Base-by-base conservation (phyloP, 192 early-diverging fungal species). In the Geranomyces michiganensis region DNA sequence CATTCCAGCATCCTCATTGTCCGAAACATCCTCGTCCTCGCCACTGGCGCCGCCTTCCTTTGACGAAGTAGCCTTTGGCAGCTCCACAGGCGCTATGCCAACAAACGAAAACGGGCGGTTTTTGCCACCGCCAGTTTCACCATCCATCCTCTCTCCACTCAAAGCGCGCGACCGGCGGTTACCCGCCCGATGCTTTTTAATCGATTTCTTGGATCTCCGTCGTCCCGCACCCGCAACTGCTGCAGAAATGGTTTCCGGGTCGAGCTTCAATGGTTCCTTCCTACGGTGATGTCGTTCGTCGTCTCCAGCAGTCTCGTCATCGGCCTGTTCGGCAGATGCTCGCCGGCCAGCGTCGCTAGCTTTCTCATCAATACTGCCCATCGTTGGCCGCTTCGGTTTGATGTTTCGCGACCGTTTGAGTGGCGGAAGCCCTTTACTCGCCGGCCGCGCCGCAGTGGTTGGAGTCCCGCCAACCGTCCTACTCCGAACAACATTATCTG, bases 391-490 rank as follows among this genome's bases (percentile, higher is more conserved):
- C 19, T 60, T 60, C 58, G 58, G 58, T 8, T 46, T 41, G 19
- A 66, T 64, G 33, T 60, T 46, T 60, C 58, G 36, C 9, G 43
- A 21, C 6, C 73, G 45, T 46, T 49, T 70, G 13, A 76, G 32
- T 15, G 73, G 73, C n/a, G 67, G 72, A 17, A 76, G 43, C 8
- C 73, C 72, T 49, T 78, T 78, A 7, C 43, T 49, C 9, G 27
- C 33, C 10, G 36, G 10, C 56, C 62, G 56, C 58, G 24, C 17
- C 14, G n/a, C 24, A 12, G n/a, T 58, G 13, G 46, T 5, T 24
- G 45, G 27, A 43, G 51, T 32, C 1, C 61, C 44, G 32, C 62
- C 59, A n/a, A 63, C 61, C 4, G 68, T 67, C 22, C 68, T 56
- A 41, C 59, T 73, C 22, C 69, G 53, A 41, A 29, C 33, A 46